Percentiles rank a stretch among this genome's conserved stretches.
Conservation (phyloP, 1,284 basidiomycete genomes). For the Trichosporon asahii region DNA sequence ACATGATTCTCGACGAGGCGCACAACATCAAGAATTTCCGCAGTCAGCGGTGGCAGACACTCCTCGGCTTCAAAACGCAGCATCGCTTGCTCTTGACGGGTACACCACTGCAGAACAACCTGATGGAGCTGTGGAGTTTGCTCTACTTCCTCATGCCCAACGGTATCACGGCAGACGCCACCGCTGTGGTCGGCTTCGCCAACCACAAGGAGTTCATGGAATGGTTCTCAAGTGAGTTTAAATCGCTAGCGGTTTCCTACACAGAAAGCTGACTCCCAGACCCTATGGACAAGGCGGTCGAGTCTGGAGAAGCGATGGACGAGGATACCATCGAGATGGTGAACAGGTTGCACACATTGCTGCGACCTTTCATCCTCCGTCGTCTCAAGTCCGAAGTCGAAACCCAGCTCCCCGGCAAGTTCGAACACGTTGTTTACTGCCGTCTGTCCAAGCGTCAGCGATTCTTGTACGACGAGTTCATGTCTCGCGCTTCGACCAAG, state of each 20-base stretch:
- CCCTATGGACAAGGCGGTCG: constrained; percentile 89
- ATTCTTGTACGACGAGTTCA: constrained; percentile 97
- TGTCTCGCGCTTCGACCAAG: constrained; percentile 83
- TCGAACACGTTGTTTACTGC: constrained; percentile 88
- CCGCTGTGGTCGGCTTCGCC: constrained; percentile 73
- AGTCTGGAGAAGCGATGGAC: constrained; percentile 72
- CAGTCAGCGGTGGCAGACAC: constrained; percentile 89
- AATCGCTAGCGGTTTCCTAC: not conserved
- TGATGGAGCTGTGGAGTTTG: constrained; percentile 92
- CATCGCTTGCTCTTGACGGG: constrained; percentile 84
- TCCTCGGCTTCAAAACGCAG: constrained; percentile 90
- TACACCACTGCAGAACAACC: constrained; percentile 91
- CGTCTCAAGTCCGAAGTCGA: constrained; percentile 94
- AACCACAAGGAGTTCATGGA: constrained; percentile 91
- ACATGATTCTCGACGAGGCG: constrained; percentile 94
- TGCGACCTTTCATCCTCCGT: constrained; percentile 90
- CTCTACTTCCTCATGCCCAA: constrained; percentile 94
- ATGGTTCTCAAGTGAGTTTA: constrained; percentile 85
- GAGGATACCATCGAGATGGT: constrained; percentile 85
- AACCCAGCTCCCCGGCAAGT: constrained; percentile 91
- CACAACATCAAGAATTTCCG: constrained; percentile 99
- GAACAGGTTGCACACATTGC: constrained; percentile 82
- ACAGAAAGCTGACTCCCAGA: constrained; percentile 54
- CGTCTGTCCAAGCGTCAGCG: constrained; percentile 91
- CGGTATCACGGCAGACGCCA: constrained; percentile 53